Evolutionary conservation across 1,284 basidiomycete species (phyloP).

Genomic region (Cryptococcus sp.): DNA sequence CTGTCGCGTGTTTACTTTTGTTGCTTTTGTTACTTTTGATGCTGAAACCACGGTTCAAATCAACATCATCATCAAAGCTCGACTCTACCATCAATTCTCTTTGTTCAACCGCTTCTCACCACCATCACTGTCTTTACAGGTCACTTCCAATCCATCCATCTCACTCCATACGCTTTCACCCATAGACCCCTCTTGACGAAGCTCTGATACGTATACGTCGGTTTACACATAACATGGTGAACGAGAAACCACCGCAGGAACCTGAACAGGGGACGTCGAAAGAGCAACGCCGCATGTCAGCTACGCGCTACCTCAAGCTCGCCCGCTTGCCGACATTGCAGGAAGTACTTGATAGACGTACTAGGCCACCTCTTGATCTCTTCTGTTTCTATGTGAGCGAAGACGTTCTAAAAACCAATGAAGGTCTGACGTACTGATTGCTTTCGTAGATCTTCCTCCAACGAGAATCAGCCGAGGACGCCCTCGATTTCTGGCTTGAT

Average conservation of each 20-base stretch:
- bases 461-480: conserved; percentile 90
- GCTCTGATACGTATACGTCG: no score
- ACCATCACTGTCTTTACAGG: no score
- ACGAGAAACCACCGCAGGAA: conserved; percentile 12
- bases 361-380: conserved; percentile 90
- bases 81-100: no score
- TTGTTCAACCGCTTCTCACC: no score
- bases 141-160: no score
- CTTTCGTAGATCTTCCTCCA: conserved; percentile 68
- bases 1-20: no score
- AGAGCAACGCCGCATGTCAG: conserved; percentile 34
- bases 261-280: conserved; percentile 17
- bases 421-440: neutral
- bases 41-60: no score
- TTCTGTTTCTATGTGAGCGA: conserved; percentile 94
- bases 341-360: conserved; percentile 82
- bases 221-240: neutral
- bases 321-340: conserved; percentile 61
- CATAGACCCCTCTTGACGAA: no score
- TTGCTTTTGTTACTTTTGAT: no score
- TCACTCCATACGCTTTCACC: no score
- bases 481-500: conserved; percentile 97
- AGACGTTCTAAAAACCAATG: neutral
- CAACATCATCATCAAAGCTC: no score
- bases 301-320: conserved; percentile 47